A percentile compares a stretch with the other conserved stretches of the same genome.
phyloP scores from a whole-genome alignment of 352 stramenopile species.

The Poterioochromonas sp. region DNA sequence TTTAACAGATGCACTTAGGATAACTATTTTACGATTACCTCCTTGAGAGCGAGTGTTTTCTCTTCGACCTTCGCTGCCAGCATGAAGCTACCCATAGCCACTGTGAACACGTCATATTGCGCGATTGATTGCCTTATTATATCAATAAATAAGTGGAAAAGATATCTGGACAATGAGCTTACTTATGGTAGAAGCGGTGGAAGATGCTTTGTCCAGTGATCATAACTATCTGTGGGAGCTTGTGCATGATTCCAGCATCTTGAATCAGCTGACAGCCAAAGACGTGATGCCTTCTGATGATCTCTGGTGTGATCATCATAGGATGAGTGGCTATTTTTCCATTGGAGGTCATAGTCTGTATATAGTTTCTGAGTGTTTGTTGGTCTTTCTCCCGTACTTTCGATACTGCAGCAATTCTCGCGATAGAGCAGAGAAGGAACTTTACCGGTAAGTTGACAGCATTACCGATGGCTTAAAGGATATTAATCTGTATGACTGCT shows the following conservation, averaged over 20 bases:
- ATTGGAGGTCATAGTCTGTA: too few relatives aligned
- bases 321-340: too few relatives aligned
- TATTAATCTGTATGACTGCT: too few relatives aligned
- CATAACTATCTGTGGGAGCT: constrained; percentile 73
- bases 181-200: constrained; percentile 75
- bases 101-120: constrained; percentile 75
- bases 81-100: constrained; percentile 71
- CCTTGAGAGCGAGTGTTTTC: constrained; percentile 61
- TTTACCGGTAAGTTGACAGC: too few relatives aligned
- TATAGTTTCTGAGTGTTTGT: too few relatives aligned
- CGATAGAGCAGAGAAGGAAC: too few relatives aligned
- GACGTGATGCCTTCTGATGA: constrained; percentile 53
- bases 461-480: too few relatives aligned
- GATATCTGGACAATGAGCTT: too few relatives aligned
- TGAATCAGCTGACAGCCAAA: constrained; percentile 79
- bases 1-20: too few relatives aligned
- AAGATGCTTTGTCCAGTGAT: constrained; percentile 75
- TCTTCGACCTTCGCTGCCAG: constrained; percentile 77
- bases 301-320: constrained; percentile 32
- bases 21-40: constrained; percentile 59
- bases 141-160: background rate
- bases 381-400: too few relatives aligned
- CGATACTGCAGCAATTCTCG: too few relatives aligned
- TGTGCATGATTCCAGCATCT: constrained; percentile 68
- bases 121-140: constrained; percentile 52